Evolutionary conservation across 164 flowering plant species (phyloP).

Genomic region (Sextonia rubra): DNA sequence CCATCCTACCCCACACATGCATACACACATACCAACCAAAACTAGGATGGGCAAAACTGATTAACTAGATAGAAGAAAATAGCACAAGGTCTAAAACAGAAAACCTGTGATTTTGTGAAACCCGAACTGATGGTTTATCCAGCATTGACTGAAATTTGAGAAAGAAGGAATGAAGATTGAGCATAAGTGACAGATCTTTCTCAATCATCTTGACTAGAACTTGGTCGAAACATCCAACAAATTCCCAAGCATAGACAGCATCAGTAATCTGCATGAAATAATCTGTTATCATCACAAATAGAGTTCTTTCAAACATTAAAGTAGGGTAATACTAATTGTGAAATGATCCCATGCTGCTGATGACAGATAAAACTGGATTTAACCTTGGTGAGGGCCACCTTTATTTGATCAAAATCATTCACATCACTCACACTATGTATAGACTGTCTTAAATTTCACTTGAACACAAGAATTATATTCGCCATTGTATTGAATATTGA

Average conservation of each 20-base stretch:
- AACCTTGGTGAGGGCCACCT: no score
- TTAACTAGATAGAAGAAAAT: background rate
- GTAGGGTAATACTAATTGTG: no score
- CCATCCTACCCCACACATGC: no score
- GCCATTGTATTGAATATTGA: no score
- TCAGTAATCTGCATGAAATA: constrained; percentile 19
- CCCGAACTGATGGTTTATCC: constrained; percentile 16
- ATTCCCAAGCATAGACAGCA: constrained; percentile 22
- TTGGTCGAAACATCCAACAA: constrained; percentile 9
- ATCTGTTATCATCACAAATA: background rate
- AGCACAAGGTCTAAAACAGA: background rate
- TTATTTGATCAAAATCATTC: no score
- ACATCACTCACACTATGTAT: no score
- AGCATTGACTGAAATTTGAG: constrained; percentile 22
- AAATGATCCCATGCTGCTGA: no score
- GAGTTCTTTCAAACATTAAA: no score
- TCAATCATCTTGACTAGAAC: constrained; percentile 18
- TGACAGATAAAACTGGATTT: no score
- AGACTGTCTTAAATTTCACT: no score
- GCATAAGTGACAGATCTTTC: constrained; percentile 18
- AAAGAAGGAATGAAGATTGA: constrained; percentile 21
- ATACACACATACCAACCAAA: background rate
- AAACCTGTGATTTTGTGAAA: constrained; percentile 25
- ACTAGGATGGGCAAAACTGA: background rate
- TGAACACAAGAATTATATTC: no score